Conservation (phyloP, 2,329 filamentous ascomycete genomes). For the Cytospora paraplurivora region DNA sequence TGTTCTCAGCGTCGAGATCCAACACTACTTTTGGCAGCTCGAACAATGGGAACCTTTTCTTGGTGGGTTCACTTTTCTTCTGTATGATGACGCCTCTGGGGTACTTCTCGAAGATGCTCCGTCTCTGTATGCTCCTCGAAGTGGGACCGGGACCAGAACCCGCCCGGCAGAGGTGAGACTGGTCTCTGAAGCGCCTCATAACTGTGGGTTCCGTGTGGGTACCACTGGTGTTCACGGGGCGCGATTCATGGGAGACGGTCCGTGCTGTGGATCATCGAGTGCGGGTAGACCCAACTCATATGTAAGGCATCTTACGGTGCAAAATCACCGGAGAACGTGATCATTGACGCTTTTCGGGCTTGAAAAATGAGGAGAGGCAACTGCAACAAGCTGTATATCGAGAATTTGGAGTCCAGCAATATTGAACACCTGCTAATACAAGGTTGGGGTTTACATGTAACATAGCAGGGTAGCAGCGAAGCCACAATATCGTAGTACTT, state of each 20-base stretch:
- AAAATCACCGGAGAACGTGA: background rate
- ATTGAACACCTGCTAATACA: background rate
- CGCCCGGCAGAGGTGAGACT: conserved; percentile 11
- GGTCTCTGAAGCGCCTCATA: conserved; percentile 20
- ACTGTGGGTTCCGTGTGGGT: conserved; percentile 2
- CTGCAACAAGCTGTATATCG: background rate
- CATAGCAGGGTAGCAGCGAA: background rate
- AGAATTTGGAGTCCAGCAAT: background rate
- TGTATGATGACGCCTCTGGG: conserved; percentile 5
- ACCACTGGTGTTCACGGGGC: background rate
- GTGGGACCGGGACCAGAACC: conserved; percentile 5
- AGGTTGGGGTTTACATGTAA: conserved; percentile 9
- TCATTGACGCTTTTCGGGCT: background rate
- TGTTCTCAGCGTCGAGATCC: conserved; percentile 55
- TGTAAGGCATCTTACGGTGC: background rate
- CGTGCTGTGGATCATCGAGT: conserved; percentile 9
- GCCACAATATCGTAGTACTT: background rate
- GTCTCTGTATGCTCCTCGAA: conserved; percentile 5
- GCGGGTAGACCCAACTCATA: background rate
- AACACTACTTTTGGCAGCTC: conserved; percentile 48
- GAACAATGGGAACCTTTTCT: conserved; percentile 32
- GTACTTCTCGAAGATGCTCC: background rate
- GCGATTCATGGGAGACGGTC: conserved; percentile 19
- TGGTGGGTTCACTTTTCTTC: background rate
- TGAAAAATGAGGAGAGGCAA: background rate